These are phyloP conservation scores for Selenicereus undatus DNA, from an alignment of 148 eudicot genomes.

Conservation along the genomic window DNA sequence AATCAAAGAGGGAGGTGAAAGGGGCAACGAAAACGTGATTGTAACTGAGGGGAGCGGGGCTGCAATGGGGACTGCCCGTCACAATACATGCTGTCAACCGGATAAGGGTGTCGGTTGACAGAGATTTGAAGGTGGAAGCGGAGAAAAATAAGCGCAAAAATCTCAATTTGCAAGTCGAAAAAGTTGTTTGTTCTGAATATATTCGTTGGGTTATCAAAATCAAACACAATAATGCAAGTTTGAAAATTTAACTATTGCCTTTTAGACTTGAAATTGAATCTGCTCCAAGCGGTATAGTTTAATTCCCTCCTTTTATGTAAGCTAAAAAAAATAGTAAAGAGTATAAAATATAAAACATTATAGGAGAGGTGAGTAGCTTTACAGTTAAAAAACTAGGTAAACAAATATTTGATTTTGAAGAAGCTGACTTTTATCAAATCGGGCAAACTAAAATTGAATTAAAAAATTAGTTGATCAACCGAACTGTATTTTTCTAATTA, in stretches of 20 bases:
- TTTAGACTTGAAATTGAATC: background rate
- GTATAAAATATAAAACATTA: no score
- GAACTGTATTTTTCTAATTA: no score
- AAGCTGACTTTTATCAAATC: no score
- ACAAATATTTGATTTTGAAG: no score
- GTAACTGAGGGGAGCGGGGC: conserved; percentile 7
- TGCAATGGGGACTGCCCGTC: conserved; percentile 17
- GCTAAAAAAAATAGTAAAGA: no score
- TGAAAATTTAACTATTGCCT: background rate
- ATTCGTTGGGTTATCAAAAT: background rate
- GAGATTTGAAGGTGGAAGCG: background rate
- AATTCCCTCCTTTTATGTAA: background rate
- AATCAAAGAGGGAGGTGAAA: background rate
- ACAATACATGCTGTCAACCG: conserved; percentile 21
- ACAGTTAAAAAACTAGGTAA: no score
- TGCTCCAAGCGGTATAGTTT: background rate
- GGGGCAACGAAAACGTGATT: conserved; percentile 10
- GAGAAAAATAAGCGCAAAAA: background rate
- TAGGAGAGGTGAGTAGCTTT: no score
- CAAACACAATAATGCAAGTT: background rate
- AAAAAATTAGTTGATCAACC: no score
- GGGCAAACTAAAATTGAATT: no score
- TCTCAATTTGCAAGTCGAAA: background rate
- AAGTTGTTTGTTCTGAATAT: background rate
- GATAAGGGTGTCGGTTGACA: background rate